A percentile compares a stretch with the other conserved stretches of the same genome.
Conservation (phyloP, 331 rosid genomes). For the Dryas integrifolia region DNA sequence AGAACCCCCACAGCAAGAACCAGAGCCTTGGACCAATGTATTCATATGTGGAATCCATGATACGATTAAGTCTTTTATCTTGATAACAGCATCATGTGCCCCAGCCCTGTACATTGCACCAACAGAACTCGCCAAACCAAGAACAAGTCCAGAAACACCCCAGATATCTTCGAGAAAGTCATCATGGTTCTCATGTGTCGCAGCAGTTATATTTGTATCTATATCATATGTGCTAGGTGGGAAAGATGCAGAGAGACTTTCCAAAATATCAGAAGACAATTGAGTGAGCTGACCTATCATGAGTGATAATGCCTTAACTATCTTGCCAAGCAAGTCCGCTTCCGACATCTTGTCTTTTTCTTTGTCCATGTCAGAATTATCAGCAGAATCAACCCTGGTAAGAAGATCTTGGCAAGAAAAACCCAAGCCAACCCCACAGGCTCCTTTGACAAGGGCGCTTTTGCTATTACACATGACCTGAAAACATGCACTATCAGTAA, state of each 20-base stretch:
- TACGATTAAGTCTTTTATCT: constrained; percentile 60
- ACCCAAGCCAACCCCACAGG: constrained; percentile 96
- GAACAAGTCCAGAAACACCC: constrained; percentile 95
- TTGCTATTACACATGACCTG: constrained; percentile 69
- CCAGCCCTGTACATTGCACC: constrained; percentile 77
- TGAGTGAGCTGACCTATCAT: constrained; percentile 52
- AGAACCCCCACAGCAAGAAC: constrained; percentile 35
- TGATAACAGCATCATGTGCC: constrained; percentile 58
- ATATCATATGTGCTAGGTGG: constrained; percentile 37
- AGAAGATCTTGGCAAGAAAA: constrained; percentile 87
- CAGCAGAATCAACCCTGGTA: constrained; percentile 60
- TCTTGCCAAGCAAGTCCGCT: constrained; percentile 54
- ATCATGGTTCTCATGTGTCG: constrained; percentile 40
- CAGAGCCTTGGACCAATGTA: constrained; percentile 38
- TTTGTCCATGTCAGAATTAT: constrained; percentile 40
- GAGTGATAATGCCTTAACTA: constrained; percentile 54
- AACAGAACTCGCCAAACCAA: constrained; percentile 78
- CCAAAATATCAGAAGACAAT: constrained; percentile 54
- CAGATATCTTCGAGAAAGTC: constrained; percentile 82
- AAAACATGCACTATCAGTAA: constrained; percentile 31
- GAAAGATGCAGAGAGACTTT: constrained; percentile 54
- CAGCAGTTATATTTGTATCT: constrained; percentile 34
- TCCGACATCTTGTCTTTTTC: constrained; percentile 53
- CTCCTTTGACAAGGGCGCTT: constrained; percentile 90
- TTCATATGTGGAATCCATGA: constrained; percentile 75